Conservation (phyloP, 1,139 yeast species). For the Saccharomycopsis phalli region DNA sequence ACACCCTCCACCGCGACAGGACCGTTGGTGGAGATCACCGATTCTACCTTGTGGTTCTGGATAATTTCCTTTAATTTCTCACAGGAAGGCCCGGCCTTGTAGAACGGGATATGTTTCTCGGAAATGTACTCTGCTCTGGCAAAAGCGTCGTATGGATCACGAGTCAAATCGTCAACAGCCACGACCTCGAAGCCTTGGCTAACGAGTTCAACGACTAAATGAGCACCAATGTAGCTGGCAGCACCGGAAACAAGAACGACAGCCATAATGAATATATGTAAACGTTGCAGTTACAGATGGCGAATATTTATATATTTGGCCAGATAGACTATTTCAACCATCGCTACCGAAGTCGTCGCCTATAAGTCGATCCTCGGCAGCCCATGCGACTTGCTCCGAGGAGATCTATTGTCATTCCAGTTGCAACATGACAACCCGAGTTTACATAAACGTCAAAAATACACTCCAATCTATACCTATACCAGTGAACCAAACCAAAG, state of each 20-base stretch:
- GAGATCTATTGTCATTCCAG: too few species aligned
- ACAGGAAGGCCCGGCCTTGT: constrained; percentile 52
- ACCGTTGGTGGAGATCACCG: constrained; percentile 66
- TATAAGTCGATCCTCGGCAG: too few species aligned
- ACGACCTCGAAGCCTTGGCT: constrained; percentile 61
- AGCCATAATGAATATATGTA: background rate
- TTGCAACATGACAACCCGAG: too few species aligned
- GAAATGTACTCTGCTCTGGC: constrained; percentile 54
- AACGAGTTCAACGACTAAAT: constrained; percentile 60
- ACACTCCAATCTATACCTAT: too few species aligned
- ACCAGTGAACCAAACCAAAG: too few species aligned
- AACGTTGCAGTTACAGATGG: too few species aligned
- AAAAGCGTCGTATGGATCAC: constrained; percentile 62
- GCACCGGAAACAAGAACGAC: constrained; percentile 75
- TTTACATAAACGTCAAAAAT: too few species aligned
- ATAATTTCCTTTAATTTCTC: constrained; percentile 42
- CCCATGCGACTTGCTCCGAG: too few species aligned
- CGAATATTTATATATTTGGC: too few species aligned
- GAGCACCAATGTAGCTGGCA: constrained; percentile 83
- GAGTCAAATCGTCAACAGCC: constrained; percentile 60
- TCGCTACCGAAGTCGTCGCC: too few species aligned
- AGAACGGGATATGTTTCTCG: constrained; percentile 43
- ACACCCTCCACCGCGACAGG: constrained; percentile 50
- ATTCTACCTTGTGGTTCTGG: constrained; percentile 39
- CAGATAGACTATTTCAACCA: too few species aligned